Percentiles rank a stretch among this genome's conserved stretches.
phyloP scores from a whole-genome alignment of 768 basidiomycete species.

The Collybia sordida region DNA sequence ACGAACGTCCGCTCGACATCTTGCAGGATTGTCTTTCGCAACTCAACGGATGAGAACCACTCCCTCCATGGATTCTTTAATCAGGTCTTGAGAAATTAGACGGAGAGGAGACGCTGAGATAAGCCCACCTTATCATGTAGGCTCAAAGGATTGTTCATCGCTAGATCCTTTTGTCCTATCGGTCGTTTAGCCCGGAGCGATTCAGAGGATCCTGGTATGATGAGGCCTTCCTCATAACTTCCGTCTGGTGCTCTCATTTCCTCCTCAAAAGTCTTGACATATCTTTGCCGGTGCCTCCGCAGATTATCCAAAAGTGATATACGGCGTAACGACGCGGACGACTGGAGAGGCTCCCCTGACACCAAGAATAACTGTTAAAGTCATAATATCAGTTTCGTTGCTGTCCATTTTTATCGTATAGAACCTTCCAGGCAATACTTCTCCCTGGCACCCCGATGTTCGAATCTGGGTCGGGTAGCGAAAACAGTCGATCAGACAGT shows the following conservation, averaged over 20 bases:
- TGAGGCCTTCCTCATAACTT: constrained; percentile 69
- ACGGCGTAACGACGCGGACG: constrained; percentile 37
- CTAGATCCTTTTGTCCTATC: constrained; percentile 43
- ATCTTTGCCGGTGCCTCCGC: constrained; percentile 52
- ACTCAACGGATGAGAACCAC: constrained; percentile 89
- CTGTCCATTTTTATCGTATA: constrained; percentile 5
- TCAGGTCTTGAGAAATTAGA: not conserved
- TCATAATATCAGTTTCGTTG: constrained; percentile 14
- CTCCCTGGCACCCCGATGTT: constrained; percentile 62
- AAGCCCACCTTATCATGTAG: constrained; percentile 66
- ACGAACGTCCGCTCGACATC: constrained; percentile 95
- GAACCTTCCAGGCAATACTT: constrained; percentile 83
- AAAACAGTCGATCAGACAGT: constrained; percentile 52
- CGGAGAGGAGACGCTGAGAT: not conserved
- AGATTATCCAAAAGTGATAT: constrained; percentile 41
- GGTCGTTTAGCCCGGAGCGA: constrained; percentile 28
- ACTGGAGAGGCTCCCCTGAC: constrained; percentile 63
- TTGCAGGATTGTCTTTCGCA: constrained; percentile 86
- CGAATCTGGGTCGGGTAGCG: constrained; percentile 38
- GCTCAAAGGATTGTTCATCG: constrained; percentile 80
- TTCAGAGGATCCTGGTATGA: constrained; percentile 48
- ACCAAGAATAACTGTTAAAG: constrained; percentile 64
- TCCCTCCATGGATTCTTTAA: constrained; percentile 94
- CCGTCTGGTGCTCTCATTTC: constrained; percentile 87
- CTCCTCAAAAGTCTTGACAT: constrained; percentile 56